phyloP scores from a whole-genome alignment of 2,329 filamentous ascomycete genomes.

The Metarhizium humberi region DNA sequence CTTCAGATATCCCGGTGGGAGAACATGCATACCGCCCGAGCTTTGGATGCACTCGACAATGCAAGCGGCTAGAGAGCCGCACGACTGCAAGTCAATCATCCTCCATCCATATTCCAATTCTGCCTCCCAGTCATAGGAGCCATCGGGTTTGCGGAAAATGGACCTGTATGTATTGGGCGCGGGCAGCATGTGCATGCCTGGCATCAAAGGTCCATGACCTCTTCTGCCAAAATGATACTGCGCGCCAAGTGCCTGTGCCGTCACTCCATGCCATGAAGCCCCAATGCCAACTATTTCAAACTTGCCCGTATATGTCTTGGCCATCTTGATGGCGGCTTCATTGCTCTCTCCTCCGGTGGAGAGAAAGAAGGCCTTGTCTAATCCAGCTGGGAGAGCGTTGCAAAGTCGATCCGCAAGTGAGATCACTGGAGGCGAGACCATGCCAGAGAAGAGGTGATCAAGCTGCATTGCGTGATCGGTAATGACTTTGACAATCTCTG shows the following conservation, averaged over 20 bases:
- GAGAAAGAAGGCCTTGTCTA: constrained; percentile 49
- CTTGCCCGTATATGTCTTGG: constrained; percentile 54
- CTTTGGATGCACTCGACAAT: constrained; percentile 55
- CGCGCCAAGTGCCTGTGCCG: constrained; percentile 40
- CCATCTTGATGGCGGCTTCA: constrained; percentile 56
- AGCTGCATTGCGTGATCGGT: constrained; percentile 37
- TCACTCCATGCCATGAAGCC: constrained; percentile 54
- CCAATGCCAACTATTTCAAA: constrained; percentile 54
- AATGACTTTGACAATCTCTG: constrained; percentile 47
- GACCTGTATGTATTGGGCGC: constrained; percentile 53
- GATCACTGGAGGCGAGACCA: constrained; percentile 49
- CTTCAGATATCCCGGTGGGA: constrained; percentile 49
- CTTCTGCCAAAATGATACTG: constrained; percentile 47
- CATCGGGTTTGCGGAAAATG: constrained; percentile 46
- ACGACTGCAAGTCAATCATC: constrained; percentile 49
- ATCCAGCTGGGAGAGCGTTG: constrained; percentile 33
- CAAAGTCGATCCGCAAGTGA: constrained; percentile 42
- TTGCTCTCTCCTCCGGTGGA: constrained; percentile 47
- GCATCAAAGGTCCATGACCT: constrained; percentile 38
- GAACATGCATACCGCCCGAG: constrained; percentile 48
- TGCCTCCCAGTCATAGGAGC: constrained; percentile 51
- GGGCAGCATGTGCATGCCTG: constrained; percentile 48
- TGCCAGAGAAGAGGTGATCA: constrained; percentile 50
- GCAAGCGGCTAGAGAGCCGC: constrained; percentile 52
- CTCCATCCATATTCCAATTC: constrained; percentile 52